Evolutionary conservation across 805 yeast genomes (phyloP), one percentile per base, ranked within the genome.

Genomic region (Saccharomycopsis microspora): DNA sequence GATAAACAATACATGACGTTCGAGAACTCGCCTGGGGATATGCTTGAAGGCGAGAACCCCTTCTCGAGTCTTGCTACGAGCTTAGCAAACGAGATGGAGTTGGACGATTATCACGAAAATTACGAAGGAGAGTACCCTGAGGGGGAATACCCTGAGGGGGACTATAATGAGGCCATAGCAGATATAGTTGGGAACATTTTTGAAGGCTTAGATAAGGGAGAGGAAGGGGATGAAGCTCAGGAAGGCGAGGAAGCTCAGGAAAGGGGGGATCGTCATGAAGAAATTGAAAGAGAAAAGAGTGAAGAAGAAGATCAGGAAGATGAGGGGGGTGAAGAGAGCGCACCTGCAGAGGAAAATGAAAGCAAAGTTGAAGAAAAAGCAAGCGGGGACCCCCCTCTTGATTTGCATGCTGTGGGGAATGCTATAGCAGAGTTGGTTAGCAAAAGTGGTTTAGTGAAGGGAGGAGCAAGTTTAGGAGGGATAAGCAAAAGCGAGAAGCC

Each of bases 271-370:
- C 36, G 10, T 9, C 36, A 34, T 8, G 36, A n/a, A 34, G n/a
- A 34, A n/a, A 3, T 51, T 19, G 63, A 59, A 41, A 58, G 56
- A 10, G 50, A 46, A 11, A 10, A 43, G 36, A 28, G 32, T 42
- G 48, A 32, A 8, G 50, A 43, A 10, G 27, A 28, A n/a, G 37
- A 43, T 4, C 5, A 5, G 10, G 50, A 33, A 31, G 31, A 31
- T 3, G 39, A 37, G 33, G 51, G 34, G 11, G 43, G 32, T n/a
- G 48, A 45, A n/a, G 45, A 41, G 7, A 34, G 4, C 19, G 42
- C 7, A n/a, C n/a, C 6, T 9, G n/a, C 9, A 19, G n/a, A 28
- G 3, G 32, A 40, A 40, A 7, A 29, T n/a, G 32, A 29, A 8
- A 19, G 3, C 42, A 28, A 19, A n/a, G n/a, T 11, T 40, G 32